Base-by-base conservation (phyloP, 306 rosid species). In the Prunus dulcis region DNA sequence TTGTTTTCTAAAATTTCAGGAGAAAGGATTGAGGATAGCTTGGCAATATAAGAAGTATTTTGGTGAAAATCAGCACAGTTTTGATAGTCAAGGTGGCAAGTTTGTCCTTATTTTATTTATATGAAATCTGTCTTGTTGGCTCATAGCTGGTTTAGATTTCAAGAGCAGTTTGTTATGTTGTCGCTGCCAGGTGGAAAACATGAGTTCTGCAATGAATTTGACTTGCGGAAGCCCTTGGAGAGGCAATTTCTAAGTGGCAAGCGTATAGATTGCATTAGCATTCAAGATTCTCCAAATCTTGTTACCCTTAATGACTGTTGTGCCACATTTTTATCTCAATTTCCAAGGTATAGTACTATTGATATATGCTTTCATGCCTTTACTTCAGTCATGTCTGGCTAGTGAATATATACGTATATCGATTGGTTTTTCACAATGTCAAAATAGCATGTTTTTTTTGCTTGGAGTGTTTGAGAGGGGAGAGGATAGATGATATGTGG, bases 11-110 rank as follows among this genome's bases (percentile, higher is more conserved):
- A 71, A 62, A 67, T 72, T 82, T 69, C 83, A 90, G 98, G 96
- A 94, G 80, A 88, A 88, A 78, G 91, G 87, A 56, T 79, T 94
- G 77, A 90, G 97, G 86, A 91, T 91, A 81, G 97, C 97, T 81
- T 91, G 98, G 97, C 98, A 91, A 81, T 94, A 90, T 81, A 90
- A 91, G 71, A 94, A 91, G 87, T 91, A 94, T 76, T 89, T 91
- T 64, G 93, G 87, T 72, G 97, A 94, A 61, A 83, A 88, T 78
- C 91, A 87, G 71, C 87, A 72, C 79, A 83, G 76, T 73, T 23
- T 67, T 46, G 83, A 82, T 72, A 58, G 78, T 74, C 82, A 74
- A 51, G 83, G 79, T 74, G 89, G 96, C 84, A 83, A 79, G 79
- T 46, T 75, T 82, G 58, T 75, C 15, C 53, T 41, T 63, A 3